Evolutionary conservation across 306 rosid genomes (phyloP).

Genomic region (Prosopis cineraria): DNA sequence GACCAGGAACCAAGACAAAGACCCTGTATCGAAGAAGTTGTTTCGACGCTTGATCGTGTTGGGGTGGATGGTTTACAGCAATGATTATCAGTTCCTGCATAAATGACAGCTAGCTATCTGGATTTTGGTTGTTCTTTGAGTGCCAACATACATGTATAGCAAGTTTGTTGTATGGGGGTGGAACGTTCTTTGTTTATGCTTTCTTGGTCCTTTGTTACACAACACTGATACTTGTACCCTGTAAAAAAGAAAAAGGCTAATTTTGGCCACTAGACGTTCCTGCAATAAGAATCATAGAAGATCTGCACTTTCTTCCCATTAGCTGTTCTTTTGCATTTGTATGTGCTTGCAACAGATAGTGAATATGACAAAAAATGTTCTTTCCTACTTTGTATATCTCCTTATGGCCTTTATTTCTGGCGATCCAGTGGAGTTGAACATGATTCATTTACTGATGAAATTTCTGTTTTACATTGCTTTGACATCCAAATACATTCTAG

Average conservation of each 20-base stretch:
- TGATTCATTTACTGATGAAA: not conserved
- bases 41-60: slow-evolving; percentile 46
- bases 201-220: slow-evolving; percentile 9
- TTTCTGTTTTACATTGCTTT: not conserved
- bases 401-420: not conserved
- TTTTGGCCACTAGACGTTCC: slow-evolving; percentile 26
- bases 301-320: not conserved
- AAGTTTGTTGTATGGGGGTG: slow-evolving; percentile 7
- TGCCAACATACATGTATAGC: slow-evolving; percentile 33
- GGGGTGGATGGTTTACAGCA: slow-evolving; percentile 35
- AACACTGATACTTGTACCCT: slow-evolving; percentile 29
- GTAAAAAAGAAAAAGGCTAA: slow-evolving; percentile 38
- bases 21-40: slow-evolving; percentile 53
- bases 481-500: not conserved
- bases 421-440: not conserved
- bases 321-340: not conserved
- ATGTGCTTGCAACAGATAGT: not conserved
- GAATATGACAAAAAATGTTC: not conserved
- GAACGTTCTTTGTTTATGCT: not conserved
- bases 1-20: slow-evolving; percentile 57
- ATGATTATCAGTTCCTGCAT: slow-evolving; percentile 26
- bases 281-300: slow-evolving; percentile 25
- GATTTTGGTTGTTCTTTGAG: slow-evolving; percentile 12
- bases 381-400: not conserved
- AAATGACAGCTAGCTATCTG: not conserved